Percentiles rank a stretch among this genome's conserved stretches.
Evolutionary conservation across 1,284 basidiomycete genomes (phyloP).

Genomic region (Peniophora sp.): DNA sequence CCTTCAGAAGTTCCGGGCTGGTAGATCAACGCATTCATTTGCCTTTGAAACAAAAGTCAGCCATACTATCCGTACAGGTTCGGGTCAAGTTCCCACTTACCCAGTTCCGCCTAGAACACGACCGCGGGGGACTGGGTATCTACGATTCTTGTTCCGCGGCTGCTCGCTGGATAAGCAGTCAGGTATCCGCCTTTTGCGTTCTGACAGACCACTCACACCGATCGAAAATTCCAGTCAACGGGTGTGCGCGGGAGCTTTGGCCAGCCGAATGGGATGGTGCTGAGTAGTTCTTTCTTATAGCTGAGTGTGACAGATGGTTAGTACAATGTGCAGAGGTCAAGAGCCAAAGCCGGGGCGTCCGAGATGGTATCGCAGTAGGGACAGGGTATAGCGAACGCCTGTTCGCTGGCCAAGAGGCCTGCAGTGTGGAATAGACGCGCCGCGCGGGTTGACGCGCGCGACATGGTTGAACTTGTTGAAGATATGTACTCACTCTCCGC

Average conservation of each 20-base stretch:
- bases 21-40: background rate
- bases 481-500: background rate
- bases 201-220: background rate
- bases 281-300: background rate
- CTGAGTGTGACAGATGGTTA: background rate
- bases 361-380: too few species aligned
- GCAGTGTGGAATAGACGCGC: too few species aligned
- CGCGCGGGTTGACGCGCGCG: too few species aligned
- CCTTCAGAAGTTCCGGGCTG: background rate
- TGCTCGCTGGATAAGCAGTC: background rate
- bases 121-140: background rate
- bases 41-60: background rate
- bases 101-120: background rate
- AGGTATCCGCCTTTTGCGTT: background rate
- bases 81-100: too few species aligned
- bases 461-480: background rate
- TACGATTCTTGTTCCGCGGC: background rate
- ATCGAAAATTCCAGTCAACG: background rate
- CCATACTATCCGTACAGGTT: background rate
- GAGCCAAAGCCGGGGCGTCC: too few species aligned
- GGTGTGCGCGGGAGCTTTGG: background rate
- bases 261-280: background rate
- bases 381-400: too few species aligned
- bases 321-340: too few species aligned
- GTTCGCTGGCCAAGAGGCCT: too few species aligned